phyloP scores from a whole-genome alignment of 805 yeast genomes.

The Candida ipomoeae region DNA sequence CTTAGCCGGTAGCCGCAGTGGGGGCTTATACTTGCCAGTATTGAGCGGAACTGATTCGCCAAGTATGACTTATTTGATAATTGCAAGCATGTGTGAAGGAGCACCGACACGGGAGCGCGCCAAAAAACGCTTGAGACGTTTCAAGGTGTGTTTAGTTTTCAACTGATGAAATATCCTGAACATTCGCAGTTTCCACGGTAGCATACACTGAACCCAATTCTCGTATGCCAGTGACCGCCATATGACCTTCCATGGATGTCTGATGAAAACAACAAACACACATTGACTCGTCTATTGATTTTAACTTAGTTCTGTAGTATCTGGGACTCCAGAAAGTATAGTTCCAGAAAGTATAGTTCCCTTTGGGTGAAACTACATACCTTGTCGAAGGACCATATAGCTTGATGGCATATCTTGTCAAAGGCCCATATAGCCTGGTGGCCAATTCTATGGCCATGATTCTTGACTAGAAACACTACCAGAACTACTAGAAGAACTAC shows the following conservation, averaged over 20 bases:
- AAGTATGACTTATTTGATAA: constrained; percentile 14
- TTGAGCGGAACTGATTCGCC: constrained; percentile 57
- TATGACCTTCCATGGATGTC: constrained; percentile 89
- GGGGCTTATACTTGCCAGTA: constrained; percentile 89
- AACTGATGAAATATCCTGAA: constrained; percentile 68
- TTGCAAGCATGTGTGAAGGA: constrained; percentile 28
- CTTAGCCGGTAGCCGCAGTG: constrained; percentile 36
- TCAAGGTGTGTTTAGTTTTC: constrained; percentile 21
- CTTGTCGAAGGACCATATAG: too few relatives aligned
- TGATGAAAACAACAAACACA: constrained; percentile 40
- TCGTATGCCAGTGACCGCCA: constrained; percentile 84
- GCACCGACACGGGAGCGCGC: constrained; percentile 3
- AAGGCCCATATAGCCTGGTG: too few relatives aligned
- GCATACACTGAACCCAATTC: constrained; percentile 82
- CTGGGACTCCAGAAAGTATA: too few relatives aligned
- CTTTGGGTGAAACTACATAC: too few relatives aligned
- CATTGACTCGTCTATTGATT: neutral
- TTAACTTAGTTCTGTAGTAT: too few relatives aligned
- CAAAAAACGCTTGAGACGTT: neutral
- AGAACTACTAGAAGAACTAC: too few relatives aligned
- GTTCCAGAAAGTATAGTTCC: too few relatives aligned
- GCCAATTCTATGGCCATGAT: too few relatives aligned
- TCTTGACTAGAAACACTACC: too few relatives aligned
- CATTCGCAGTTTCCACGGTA: constrained; percentile 98
- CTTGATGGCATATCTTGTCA: too few relatives aligned